Evolutionary conservation across 768 basidiomycete genomes (phyloP).

Genomic region (Amanita subjunquillea): DNA sequence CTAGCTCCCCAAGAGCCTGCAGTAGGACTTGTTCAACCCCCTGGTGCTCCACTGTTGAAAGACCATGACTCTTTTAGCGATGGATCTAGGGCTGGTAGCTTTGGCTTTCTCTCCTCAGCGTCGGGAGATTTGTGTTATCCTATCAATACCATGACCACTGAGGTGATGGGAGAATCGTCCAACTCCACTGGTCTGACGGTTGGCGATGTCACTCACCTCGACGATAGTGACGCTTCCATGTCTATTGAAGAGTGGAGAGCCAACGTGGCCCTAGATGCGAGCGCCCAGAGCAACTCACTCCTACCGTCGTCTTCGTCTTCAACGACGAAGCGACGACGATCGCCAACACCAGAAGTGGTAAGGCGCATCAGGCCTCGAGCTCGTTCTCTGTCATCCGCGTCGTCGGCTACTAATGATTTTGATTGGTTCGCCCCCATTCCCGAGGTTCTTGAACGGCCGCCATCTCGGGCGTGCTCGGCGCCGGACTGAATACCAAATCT

Average conservation of each 20-base stretch:
- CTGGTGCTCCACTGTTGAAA: constrained; percentile 40
- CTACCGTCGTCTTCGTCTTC: constrained; percentile 4
- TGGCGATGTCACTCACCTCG: constrained; percentile 5
- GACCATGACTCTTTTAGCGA: constrained; percentile 55
- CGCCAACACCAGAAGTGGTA: constrained; percentile 20
- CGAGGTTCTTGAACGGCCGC: constrained; percentile 1
- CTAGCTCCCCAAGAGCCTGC: constrained; percentile 12
- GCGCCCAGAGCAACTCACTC: constrained; percentile 6
- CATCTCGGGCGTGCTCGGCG: constrained; percentile 4
- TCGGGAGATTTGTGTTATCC: constrained; percentile 12
- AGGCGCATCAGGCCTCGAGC: constrained; percentile 11
- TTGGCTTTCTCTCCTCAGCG: constrained; percentile 30
- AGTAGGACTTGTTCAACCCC: constrained; percentile 19
- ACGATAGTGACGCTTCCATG: constrained; percentile 10
- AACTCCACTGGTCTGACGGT: neutral
- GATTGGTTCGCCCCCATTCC: constrained; percentile 6
- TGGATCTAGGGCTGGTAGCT: constrained; percentile 41
- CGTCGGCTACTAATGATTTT: constrained; percentile 4
- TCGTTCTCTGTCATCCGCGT: constrained; percentile 7
- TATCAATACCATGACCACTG: neutral
- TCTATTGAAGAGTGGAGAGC: constrained; percentile 36
- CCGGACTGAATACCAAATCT: neutral
- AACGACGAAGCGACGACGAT: constrained; percentile 28
- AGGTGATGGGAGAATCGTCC: constrained; percentile 3
- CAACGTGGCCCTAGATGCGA: constrained; percentile 20